These are phyloP conservation scores for Barnettozyma hawaiiensis DNA, from an alignment of 1,139 yeast genomes.

Conservation along the genomic window DNA sequence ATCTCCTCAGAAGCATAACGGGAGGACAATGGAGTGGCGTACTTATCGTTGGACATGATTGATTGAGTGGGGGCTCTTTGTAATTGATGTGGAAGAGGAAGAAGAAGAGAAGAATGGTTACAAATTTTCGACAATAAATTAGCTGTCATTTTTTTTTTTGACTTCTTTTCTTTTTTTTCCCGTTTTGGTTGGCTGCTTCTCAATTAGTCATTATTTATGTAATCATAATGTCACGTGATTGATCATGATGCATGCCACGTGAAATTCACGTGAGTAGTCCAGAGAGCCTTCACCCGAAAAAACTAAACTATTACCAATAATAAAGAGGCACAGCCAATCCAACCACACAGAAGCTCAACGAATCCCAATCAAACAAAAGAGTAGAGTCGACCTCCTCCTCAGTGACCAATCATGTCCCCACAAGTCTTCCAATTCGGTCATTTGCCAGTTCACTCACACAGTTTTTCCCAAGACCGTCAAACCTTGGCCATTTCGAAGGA, in stretches of 20 bases:
- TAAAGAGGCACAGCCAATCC: not conserved
- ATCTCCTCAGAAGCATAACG: slow-evolving; percentile 97
- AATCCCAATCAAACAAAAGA: slow-evolving; percentile 4
- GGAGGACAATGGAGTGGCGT: slow-evolving; percentile 89
- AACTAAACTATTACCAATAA: not conserved
- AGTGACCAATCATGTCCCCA: slow-evolving; percentile 11
- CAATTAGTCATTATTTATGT: not conserved
- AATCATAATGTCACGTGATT: not conserved
- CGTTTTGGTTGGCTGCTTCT: too few relatives aligned
- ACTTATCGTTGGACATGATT: slow-evolving; percentile 47
- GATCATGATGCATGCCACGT: not conserved
- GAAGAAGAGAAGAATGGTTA: too few relatives aligned
- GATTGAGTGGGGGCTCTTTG: not conserved
- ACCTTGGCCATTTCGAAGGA: slow-evolving; percentile 79
- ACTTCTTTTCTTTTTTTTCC: not conserved
- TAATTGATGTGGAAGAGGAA: not conserved
- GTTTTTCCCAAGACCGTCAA: slow-evolving; percentile 65
- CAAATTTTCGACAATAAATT: not conserved
- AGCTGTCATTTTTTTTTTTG: not conserved
- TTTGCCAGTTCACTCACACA: slow-evolving; percentile 85
- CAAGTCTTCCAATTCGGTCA: slow-evolving; percentile 62
- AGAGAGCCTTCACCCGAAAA: not conserved
- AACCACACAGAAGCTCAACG: too few relatives aligned
- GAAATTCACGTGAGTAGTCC: not conserved
- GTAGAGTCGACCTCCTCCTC: slow-evolving; percentile 27